Evolutionary conservation across 768 basidiomycete species (phyloP).

Genomic region (Russula ochroleuca): DNA sequence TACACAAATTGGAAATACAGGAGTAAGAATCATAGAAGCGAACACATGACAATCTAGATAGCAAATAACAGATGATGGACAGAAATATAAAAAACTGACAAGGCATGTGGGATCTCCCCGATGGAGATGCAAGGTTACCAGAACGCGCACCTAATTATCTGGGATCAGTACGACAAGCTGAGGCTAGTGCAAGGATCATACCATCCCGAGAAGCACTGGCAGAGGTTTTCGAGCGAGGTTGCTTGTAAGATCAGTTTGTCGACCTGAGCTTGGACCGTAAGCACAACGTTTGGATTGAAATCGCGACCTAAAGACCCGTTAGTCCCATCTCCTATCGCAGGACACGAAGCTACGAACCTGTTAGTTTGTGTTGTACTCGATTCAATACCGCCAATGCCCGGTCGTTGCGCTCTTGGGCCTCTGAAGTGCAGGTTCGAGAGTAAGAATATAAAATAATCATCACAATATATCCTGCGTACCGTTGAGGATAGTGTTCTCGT

Average conservation of each 20-base stretch:
- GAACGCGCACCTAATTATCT: conserved; percentile 38
- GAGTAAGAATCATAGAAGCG: neutral
- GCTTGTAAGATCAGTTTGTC: conserved; percentile 92
- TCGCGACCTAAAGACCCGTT: conserved; percentile 61
- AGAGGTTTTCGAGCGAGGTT: conserved; percentile 89
- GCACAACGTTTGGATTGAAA: conserved; percentile 77
- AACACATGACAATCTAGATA: conserved; percentile 16
- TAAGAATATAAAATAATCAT: neutral
- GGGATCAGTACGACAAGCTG: neutral
- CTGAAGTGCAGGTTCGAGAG: conserved; percentile 37
- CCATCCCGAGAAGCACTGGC: conserved; percentile 97
- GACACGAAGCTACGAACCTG: conserved; percentile 47
- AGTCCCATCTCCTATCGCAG: neutral
- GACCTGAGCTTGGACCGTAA: conserved; percentile 81
- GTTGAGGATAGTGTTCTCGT: conserved; percentile 92
- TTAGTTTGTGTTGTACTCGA: conserved; percentile 92
- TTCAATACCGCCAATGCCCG: conserved; percentile 89
- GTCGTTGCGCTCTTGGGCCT: conserved; percentile 83
- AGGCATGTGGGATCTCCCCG: neutral
- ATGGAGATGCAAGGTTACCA: conserved; percentile 32
- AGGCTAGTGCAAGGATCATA: conserved; percentile 33
- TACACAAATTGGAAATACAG: conserved; percentile 7
- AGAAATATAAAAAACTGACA: neutral
- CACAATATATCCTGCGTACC: conserved; percentile 43
- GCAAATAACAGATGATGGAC: conserved; percentile 13